Conservation (phyloP, 2,329 filamentous ascomycete genomes). For the Xylariales sp. region DNA sequence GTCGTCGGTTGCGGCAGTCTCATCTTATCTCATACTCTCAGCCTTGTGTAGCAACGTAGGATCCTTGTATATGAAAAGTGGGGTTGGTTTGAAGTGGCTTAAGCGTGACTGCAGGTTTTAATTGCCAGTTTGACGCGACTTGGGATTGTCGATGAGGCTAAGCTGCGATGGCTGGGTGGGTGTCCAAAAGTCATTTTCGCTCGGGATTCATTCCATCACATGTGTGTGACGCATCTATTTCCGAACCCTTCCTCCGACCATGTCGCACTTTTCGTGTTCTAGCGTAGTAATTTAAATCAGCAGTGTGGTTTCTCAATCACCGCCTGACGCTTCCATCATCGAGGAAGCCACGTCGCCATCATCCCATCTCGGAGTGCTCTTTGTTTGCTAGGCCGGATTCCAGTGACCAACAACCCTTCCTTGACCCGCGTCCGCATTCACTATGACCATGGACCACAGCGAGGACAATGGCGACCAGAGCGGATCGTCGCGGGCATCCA, state of each 20-base stretch:
- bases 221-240: no score
- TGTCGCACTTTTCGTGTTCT: no score
- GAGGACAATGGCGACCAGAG: conserved; percentile 12
- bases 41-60: not conserved
- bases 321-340: not conserved
- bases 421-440: no score
- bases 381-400: not conserved
- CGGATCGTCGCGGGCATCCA: conserved; percentile 11
- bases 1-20: no score
- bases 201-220: not conserved
- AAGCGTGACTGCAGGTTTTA: conserved; percentile 1
- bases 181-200: not conserved
- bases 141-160: not conserved
- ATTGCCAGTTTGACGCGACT: not conserved
- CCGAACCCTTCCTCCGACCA: no score
- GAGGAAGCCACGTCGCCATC: not conserved
- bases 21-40: no score
- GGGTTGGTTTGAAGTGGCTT: not conserved
- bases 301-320: not conserved
- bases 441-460: conserved; percentile 6
- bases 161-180: not conserved
- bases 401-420: no score
- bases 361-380: not conserved
- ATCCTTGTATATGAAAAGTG: not conserved
- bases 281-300: no score